Percentiles rank a stretch among this genome's conserved stretches.
These are phyloP conservation scores for Candida ficus DNA, from an alignment of 805 yeast species.

Conservation along the genomic window DNA sequence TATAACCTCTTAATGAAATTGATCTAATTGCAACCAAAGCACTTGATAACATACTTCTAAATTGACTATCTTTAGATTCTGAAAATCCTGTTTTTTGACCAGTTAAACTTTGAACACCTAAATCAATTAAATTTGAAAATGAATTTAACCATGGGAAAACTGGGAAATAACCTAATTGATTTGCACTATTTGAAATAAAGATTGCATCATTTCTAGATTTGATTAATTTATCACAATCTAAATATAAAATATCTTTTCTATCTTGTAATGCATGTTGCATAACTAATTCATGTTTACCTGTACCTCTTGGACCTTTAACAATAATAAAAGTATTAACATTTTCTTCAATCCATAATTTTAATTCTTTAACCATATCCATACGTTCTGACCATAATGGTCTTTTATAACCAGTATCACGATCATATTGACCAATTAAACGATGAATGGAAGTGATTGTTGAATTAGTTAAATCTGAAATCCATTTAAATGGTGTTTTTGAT, in stretches of 20 bases:
- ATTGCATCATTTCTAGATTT: constrained; percentile 71
- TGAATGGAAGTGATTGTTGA: constrained; percentile 32
- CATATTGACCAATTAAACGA: constrained; percentile 28
- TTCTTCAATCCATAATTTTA: constrained; percentile 78
- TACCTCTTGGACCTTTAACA: constrained; percentile 89
- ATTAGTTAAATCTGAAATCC: constrained; percentile 28
- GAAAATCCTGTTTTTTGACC: constrained; percentile 92
- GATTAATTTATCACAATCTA: constrained; percentile 75
- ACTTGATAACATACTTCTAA: constrained; percentile 72
- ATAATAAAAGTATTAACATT: constrained; percentile 87
- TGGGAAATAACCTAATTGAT: constrained; percentile 86
- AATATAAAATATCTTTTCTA: constrained; percentile 55
- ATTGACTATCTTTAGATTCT: constrained; percentile 76
- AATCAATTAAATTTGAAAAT: constrained; percentile 71
- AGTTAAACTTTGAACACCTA: constrained; percentile 83
- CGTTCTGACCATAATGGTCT: constrained; percentile 67
- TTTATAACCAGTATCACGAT: constrained; percentile 17
- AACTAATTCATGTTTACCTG: constrained; percentile 85
- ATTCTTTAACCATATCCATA: constrained; percentile 56
- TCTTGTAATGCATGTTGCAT: constrained; percentile 57
- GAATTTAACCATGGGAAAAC: constrained; percentile 89
- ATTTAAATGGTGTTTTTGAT: constrained; percentile 32
- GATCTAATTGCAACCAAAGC: constrained; percentile 70
- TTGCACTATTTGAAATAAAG: constrained; percentile 63
- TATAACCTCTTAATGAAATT: constrained; percentile 47